A percentile compares a stretch with the other conserved stretches of the same genome.
Conservation (phyloP, 2,329 filamentous ascomycete species). For the Graphilbum sp. region DNA sequence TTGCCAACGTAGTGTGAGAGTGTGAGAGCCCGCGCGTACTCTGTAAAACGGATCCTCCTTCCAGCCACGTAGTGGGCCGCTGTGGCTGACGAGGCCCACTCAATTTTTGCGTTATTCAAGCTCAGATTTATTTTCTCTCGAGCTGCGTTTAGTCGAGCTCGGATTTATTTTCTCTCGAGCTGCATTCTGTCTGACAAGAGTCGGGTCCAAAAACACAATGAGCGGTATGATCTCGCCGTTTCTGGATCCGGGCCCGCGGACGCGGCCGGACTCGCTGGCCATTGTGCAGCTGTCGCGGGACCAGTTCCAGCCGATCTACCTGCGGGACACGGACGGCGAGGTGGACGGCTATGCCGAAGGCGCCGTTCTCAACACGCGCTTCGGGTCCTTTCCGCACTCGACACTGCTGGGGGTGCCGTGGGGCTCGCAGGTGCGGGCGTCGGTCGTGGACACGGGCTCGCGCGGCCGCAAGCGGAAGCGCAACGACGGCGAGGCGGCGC, state of each 20-base stretch:
- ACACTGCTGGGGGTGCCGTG: constrained; percentile 66
- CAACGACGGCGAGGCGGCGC: constrained; percentile 18
- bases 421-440: constrained; percentile 85
- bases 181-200: too few relatives aligned
- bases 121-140: too few relatives aligned
- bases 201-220: too few relatives aligned
- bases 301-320: constrained; percentile 59
- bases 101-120: too few relatives aligned
- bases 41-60: too few relatives aligned
- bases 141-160: too few relatives aligned
- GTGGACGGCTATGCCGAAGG: constrained; percentile 61
- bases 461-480: constrained; percentile 53
- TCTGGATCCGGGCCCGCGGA: constrained; percentile 48
- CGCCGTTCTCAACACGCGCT: constrained; percentile 76
- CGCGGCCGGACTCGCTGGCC: constrained; percentile 52
- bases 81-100: too few relatives aligned
- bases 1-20: too few relatives aligned
- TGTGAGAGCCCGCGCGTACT: too few relatives aligned
- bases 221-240: constrained; percentile 49
- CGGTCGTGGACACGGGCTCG: constrained; percentile 81
- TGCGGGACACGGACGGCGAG: constrained; percentile 40
- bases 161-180: too few relatives aligned
- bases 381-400: constrained; percentile 75
- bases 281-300: constrained; percentile 84
- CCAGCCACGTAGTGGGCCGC: too few relatives aligned